Conservation (phyloP, 306 rosid species). For the Astragalus membranaceus region DNA sequence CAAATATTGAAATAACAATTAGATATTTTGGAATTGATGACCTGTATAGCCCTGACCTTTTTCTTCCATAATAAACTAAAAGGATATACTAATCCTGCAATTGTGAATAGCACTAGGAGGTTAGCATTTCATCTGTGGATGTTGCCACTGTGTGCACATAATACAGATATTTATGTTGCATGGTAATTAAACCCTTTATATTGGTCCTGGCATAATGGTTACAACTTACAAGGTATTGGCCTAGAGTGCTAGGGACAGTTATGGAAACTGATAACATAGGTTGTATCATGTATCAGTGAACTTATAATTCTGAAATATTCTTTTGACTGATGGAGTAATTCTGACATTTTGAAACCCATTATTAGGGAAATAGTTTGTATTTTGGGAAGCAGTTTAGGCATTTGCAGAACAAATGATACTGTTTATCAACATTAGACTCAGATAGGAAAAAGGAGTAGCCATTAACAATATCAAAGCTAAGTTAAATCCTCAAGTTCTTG, state of each 20-base stretch:
- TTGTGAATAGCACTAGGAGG: neutral
- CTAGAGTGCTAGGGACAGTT: neutral
- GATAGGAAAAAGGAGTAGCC: neutral
- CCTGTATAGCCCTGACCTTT: neutral
- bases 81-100: neutral
- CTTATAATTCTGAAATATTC: neutral
- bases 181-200: neutral
- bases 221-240: neutral
- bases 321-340: neutral
- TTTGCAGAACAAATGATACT: neutral
- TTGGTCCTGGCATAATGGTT: neutral
- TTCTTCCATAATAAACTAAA: neutral
- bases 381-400: neutral
- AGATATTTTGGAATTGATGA: neutral
- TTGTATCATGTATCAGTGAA: neutral
- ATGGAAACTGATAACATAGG: neutral
- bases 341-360: neutral
- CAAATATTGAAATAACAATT: neutral
- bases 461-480: neutral
- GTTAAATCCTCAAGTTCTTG: neutral
- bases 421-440: neutral
- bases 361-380: neutral
- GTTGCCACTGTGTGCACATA: neutral
- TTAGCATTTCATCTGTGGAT: neutral
- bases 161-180: neutral